Base-by-base conservation (phyloP, 768 basidiomycete genomes). In the Panus rudis region DNA sequence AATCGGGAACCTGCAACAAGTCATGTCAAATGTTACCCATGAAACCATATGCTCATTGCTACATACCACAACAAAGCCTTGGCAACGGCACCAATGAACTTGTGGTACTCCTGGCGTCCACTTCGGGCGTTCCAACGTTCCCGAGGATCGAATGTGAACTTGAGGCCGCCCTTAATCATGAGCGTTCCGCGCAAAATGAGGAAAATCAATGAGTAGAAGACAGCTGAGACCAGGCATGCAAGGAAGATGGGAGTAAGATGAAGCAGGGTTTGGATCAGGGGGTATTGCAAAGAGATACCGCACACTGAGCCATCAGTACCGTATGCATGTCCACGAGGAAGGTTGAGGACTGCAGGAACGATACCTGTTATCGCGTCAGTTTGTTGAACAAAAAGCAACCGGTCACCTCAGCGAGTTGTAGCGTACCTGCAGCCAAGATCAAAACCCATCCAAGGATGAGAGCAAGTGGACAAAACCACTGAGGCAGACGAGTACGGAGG, bases 21-120 rank as follows among this genome's bases (percentile, higher is more conserved):
- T 20, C 12, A 24, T 28, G 56, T 13, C 45, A 43, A 37, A 23
- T 23, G 37, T 48, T 26, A 13, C 21, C 31, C n/a, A 25, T 39
- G 21, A 27, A 23, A 43, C 21, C 11, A 26, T 26, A 46, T 24
- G 31, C 4, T n/a, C 20, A 27, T 16, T 4, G 53, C 25, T 23
- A 59, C 74, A 43, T 50, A 85, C 85, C 81, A 87, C 34, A 85
- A 64, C 80, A 86, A 81, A 44, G 73, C 78, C 47, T 73, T 67
- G 21, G 79, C 73, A 41, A 89, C 69, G n/a, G 71, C 68, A 23
- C 67, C 66, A 21, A 86, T 67, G 54, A 85, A 83, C 20, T 65
- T 69, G 45, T 75, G 72, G 53, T 85, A 84, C 42, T 73, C 71
- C 39, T 72, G 68, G 19, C 54, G 59, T 20, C 46, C 48, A 28